Base-by-base conservation (phyloP, 2,329 filamentous ascomycete species). In the Stenocarpella maydis region DNA sequence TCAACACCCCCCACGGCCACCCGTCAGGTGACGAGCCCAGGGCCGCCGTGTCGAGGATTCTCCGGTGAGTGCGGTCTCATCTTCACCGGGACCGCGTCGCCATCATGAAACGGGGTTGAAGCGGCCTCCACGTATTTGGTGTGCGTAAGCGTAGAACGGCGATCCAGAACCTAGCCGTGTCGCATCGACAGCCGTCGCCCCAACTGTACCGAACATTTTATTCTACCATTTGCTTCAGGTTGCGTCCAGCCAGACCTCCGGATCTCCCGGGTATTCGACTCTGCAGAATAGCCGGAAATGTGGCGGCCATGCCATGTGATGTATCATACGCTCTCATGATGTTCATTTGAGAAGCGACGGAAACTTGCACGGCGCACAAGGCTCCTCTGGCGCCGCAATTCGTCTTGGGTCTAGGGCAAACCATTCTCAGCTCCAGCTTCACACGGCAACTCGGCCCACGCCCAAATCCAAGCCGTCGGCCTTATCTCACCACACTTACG, bases 101-200 rank as follows among this genome's bases (percentile, higher is more conserved):
- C 43, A 63, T 63, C 21, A 15, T 63, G 58, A 63, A 63, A 63
- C 58, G 21, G 28, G 58, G 58, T 26, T 63, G 58, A n/a, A 17
- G 41, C 58, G 58, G 58, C 58, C 49, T 19, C 58, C 31, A 49
- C 43, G 41, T 28, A 24, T 49, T 21, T 63, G 58, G 49, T 31
- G 58, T 63, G 58, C 26, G 58, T 61, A 61, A 47, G 37, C 47
- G 58, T 34, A 34, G 19, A 24, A 19, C 43, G 58, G 58, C 58
- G 58, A 47, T 47, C 58, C 41, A 61, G 43, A 41, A 47, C 26
- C 58, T 61, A 61, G 58, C 58, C 41, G 26, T 15, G 41, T 61
- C 41, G 28, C 58, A 61, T 61, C 41, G 43, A 34, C 58, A 4
- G 26, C 41, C 41, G 26, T 24, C 58, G 58, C 58, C 43, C 58